These are phyloP conservation scores for Vitis rotundifolia DNA, from an alignment of 164 flowering plant species.

Conservation along the genomic window DNA sequence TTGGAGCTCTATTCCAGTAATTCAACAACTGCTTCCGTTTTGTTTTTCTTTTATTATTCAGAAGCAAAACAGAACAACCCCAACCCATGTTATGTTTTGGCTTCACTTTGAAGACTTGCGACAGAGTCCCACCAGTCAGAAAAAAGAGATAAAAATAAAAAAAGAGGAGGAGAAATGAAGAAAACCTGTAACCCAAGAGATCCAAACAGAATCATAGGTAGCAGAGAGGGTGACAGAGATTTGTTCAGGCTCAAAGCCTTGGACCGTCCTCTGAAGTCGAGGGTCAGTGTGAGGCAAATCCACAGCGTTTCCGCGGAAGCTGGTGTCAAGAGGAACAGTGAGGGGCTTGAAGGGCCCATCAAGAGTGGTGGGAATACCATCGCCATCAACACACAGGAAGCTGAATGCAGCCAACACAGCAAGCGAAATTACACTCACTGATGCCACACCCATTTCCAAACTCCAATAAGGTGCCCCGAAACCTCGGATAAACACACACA, in stretches of 20 bases:
- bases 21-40: no score
- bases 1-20: no score
- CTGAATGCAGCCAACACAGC: no score
- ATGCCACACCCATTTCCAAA: not conserved
- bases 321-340: constrained; percentile 59
- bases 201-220: constrained; percentile 72
- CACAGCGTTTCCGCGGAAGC: constrained; percentile 56
- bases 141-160: not conserved
- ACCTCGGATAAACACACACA: no score
- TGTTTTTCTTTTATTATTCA: no score
- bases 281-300: constrained; percentile 79
- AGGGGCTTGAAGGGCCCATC: constrained; percentile 79
- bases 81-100: no score
- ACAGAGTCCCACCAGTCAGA: no score
- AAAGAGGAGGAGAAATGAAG: not conserved
- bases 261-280: constrained; percentile 47
- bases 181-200: constrained; percentile 93
- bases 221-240: constrained; percentile 75
- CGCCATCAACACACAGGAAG: constrained; percentile 5
- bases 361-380: constrained; percentile 58
- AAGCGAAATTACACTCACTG: not conserved
- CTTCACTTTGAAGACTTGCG: no score
- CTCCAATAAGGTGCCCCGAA: no score
- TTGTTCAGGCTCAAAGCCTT: constrained; percentile 78
- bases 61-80: no score